Evolutionary conservation across 306 rosid species (phyloP).

Genomic region (Parietaria judaica): DNA sequence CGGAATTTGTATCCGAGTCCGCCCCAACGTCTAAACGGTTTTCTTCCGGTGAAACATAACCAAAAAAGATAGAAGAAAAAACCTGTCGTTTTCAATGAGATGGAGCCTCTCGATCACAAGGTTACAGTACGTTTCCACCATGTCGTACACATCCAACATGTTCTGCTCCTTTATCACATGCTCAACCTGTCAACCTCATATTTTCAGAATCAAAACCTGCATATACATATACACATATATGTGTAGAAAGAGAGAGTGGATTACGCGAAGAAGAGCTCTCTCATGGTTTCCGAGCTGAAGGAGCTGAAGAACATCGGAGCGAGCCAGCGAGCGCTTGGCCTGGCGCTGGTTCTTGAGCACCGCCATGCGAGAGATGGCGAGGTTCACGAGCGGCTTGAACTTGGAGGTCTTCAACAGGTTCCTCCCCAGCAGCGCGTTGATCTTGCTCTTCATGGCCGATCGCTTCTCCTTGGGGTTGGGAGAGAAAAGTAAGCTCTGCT

Average conservation of each 20-base stretch:
- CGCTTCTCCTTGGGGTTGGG: too few species aligned
- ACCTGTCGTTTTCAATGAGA: slow-evolving; percentile 79
- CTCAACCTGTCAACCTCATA: slow-evolving; percentile 44
- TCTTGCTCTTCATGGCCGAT: slow-evolving; percentile 56
- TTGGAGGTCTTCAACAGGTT: slow-evolving; percentile 48
- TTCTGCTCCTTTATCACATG: slow-evolving; percentile 78
- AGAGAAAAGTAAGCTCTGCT: too few species aligned
- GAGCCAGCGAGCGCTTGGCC: slow-evolving; percentile 39
- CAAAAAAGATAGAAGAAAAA: too few species aligned
- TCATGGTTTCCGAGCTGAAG: slow-evolving; percentile 65
- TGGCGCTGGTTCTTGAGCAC: slow-evolving; percentile 64
- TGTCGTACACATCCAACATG: slow-evolving; percentile 58
- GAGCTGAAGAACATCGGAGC: slow-evolving; percentile 67
- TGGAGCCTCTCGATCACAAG: slow-evolving; percentile 63
- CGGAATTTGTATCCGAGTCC: too few species aligned
- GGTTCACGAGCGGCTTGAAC: slow-evolving; percentile 39
- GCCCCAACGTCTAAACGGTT: too few species aligned
- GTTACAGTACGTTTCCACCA: slow-evolving; percentile 60
- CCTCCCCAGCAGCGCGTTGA: slow-evolving; percentile 62
- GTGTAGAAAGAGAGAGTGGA: not conserved
- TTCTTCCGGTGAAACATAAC: too few species aligned
- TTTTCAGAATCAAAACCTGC: slow-evolving; percentile 4
- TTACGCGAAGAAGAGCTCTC: slow-evolving; percentile 74
- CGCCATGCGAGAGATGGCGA: slow-evolving; percentile 68
- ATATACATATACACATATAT: not conserved